phyloP scores from a whole-genome alignment of 2,329 filamentous ascomycete genomes.

The Pseudocercospora musae region DNA sequence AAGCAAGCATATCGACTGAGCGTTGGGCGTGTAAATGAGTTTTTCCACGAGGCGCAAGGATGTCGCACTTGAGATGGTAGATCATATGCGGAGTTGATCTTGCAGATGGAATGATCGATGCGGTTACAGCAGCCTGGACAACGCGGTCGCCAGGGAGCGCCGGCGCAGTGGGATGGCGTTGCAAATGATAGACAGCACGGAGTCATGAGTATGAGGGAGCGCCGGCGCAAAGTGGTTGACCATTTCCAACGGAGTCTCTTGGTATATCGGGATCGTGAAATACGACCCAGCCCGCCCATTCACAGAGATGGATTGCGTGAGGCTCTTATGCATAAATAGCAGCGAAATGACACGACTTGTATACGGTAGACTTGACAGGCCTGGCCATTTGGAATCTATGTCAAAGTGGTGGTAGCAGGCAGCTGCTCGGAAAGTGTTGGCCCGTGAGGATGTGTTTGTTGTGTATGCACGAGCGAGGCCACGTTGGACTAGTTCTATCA shows the following conservation, averaged over 20 bases:
- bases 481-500: neutral
- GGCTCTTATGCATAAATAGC: conserved; percentile 11
- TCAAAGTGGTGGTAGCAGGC: neutral
- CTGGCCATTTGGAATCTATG: neutral
- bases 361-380: neutral
- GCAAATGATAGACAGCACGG: conserved; percentile 10
- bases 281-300: conserved; percentile 14
- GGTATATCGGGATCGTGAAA: conserved; percentile 4
- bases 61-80: conserved; percentile 2
- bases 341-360: conserved; percentile 6
- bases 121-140: neutral
- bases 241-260: conserved; percentile 5
- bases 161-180: conserved; percentile 1
- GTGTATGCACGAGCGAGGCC: neutral
- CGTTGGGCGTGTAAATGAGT: conserved; percentile 19
- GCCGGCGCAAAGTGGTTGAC: neutral
- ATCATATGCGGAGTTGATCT: neutral
- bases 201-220: conserved; percentile 9
- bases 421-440: too few species aligned
- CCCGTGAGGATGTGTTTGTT: too few species aligned
- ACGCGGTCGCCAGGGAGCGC: neutral
- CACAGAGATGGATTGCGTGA: conserved; percentile 12
- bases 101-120: neutral
- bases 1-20: conserved; percentile 17
- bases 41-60: conserved; percentile 5